Evolutionary conservation across 2,329 filamentous ascomycete genomes (phyloP), one percentile per base, ranked within the genome.

Genomic region (Dothideomycetes sp.): DNA sequence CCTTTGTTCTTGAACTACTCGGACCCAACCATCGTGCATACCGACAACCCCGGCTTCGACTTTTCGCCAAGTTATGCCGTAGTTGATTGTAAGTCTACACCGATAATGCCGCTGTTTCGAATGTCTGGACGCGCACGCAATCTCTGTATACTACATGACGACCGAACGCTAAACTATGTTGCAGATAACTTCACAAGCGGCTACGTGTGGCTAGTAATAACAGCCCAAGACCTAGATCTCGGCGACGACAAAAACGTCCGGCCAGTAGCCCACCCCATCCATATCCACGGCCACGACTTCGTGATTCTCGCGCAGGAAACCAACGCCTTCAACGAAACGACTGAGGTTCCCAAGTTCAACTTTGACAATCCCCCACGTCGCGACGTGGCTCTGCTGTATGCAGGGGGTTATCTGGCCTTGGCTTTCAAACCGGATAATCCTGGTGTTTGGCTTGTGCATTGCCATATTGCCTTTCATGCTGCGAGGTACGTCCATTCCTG

Each of bases 241-340:
- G 38, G 37, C 14, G 37, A 35, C 14, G 41, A 34, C 34, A 45
- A 47, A 17, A 36, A 30, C 12, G 27, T 36, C 35, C 31, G 46
- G 18, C 46, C 47, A 24, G 49, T 43, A 9, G 50, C 48, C 18
- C 53, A 59, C 31, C 55, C 54, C 1, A 56, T 57, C 11, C 54
- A 55, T 32, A 36, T 56, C 15, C 50, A 52, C 35, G 53, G 54
- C 2, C 54, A 57, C 34, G 54, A 57, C 41, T 56, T 56, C 36
- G 49, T 48, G 3, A 47, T 57, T 29, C 45, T 57, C 12, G 48
- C 41, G 10, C 49, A 52, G 38, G 40, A 44, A 4, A 41, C 45
- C 15, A 43, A 24, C 0, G 31, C 37, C 7, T 50, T 41, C 29
- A 37, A 45, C 33, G 36, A 36, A 14, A 24, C 31, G n/a, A 48